Conservation (phyloP, 352 stramenopile genomes). For the Phytophthora crassamura region DNA sequence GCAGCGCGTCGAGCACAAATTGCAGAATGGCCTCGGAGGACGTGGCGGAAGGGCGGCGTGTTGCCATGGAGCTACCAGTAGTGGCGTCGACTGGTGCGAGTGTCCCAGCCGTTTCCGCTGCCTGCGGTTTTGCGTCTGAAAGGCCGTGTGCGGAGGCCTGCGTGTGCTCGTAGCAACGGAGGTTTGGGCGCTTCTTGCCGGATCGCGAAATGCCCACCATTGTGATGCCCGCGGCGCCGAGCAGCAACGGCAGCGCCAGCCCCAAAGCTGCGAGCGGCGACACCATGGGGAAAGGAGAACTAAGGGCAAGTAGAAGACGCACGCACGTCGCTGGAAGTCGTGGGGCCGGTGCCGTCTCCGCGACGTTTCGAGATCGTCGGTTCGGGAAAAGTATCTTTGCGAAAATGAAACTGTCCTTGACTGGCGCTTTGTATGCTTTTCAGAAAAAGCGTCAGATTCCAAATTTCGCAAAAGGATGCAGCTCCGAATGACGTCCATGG, state of each 20-base stretch:
- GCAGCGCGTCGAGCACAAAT: conserved; percentile 39
- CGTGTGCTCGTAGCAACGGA: conserved; percentile 22
- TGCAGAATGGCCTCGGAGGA: conserved; percentile 40
- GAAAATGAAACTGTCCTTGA: conserved; percentile 5
- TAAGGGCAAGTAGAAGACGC: conserved; percentile 4
- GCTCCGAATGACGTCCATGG: conserved; percentile 1
- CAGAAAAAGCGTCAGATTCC: conserved; percentile 24
- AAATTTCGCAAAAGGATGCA: conserved; percentile 22
- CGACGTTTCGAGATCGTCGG: conserved; percentile 32
- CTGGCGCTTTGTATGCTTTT: conserved; percentile 31
- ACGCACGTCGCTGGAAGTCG: conserved; percentile 14
- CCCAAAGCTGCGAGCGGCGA: conserved; percentile 10
- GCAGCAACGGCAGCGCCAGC: conserved; percentile 14
- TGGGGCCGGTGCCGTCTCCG: conserved; percentile 18
- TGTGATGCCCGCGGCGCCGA: conserved; percentile 10
- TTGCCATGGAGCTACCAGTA: conserved; percentile 19
- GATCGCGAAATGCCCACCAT: conserved; percentile 31
- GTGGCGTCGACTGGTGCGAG: conserved; percentile 21
- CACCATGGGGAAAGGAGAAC: conserved; percentile 6
- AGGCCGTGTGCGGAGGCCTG: conserved; percentile 24
- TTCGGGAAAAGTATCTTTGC: conserved; percentile 34
- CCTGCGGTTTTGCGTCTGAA: conserved; percentile 33
- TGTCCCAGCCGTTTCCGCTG: conserved; percentile 41
- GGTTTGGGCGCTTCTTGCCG: conserved; percentile 23
- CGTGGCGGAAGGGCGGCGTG: conserved; percentile 4